Percentiles rank a stretch among this genome's conserved stretches.
Evolutionary conservation across 2,329 filamentous ascomycete genomes (phyloP).

Genomic region (Spiromastix sp.): DNA sequence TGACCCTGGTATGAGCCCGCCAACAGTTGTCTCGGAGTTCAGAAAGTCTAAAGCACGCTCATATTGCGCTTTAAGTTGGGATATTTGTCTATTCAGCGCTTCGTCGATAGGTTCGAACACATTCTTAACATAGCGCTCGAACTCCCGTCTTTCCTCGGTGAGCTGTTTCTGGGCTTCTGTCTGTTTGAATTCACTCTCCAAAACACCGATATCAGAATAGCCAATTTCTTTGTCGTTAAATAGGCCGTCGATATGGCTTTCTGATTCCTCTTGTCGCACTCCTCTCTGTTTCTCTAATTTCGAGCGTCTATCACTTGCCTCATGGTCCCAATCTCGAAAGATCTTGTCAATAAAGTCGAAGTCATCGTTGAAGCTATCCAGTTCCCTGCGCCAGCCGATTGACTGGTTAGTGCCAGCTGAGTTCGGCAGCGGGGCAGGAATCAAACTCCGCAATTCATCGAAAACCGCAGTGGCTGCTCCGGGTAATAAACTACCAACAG

Average conservation of each 20-base stretch:
- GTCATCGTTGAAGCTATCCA: constrained; percentile 29
- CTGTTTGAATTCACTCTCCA: constrained; percentile 46
- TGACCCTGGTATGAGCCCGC: constrained; percentile 8
- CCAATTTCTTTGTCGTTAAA: constrained; percentile 49
- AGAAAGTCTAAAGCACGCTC: constrained; percentile 33
- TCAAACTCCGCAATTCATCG: constrained; percentile 25
- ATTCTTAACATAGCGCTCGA: constrained; percentile 38
- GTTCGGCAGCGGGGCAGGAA: constrained; percentile 23
- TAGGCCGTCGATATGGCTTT: constrained; percentile 42
- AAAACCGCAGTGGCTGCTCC: constrained; percentile 18
- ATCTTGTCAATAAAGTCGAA: constrained; percentile 34
- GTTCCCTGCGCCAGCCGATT: constrained; percentile 20
- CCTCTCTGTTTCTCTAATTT: constrained; percentile 39
- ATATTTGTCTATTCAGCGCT: constrained; percentile 40
- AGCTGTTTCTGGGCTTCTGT: constrained; percentile 41
- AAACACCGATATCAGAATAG: constrained; percentile 45
- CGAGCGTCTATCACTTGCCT: constrained; percentile 33
- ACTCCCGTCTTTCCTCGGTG: constrained; percentile 43
- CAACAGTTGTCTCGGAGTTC: constrained; percentile 28
- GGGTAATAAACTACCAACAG: constrained; percentile 21
- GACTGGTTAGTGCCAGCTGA: constrained; percentile 25
- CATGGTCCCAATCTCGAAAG: constrained; percentile 36
- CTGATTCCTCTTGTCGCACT: constrained; percentile 41
- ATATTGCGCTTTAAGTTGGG: constrained; percentile 37
- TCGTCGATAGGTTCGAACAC: constrained; percentile 43